Conservation (phyloP, 495 filamentous ascomycete genomes). For the Annulohypoxylon nitens region DNA sequence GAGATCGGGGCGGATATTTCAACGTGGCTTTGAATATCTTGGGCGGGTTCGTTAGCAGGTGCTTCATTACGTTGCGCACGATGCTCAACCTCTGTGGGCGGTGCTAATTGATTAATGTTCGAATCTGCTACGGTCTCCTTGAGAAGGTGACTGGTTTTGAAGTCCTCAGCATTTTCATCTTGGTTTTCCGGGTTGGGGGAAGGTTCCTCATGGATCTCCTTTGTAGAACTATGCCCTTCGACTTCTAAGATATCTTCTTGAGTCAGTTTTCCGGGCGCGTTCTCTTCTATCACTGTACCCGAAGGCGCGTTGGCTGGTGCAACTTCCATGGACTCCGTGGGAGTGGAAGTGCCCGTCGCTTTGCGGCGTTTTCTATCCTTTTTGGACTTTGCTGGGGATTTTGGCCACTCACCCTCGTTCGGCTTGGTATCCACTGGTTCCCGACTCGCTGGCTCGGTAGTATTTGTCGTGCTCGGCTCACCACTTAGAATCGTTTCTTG, state of each 20-base stretch:
- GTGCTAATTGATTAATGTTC: slow-evolving; percentile 20
- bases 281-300: slow-evolving; percentile 58
- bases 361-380: slow-evolving; percentile 58
- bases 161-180: slow-evolving; percentile 50
- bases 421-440: slow-evolving; percentile 49
- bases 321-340: slow-evolving; percentile 49
- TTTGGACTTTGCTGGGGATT: slow-evolving; percentile 54
- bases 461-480: slow-evolving; percentile 45
- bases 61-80: slow-evolving; percentile 25
- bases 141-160: slow-evolving; percentile 43
- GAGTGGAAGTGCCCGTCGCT: slow-evolving; percentile 49
- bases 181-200: slow-evolving; percentile 42
- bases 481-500: slow-evolving; percentile 50
- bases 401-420: slow-evolving; percentile 47
- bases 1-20: slow-evolving; percentile 25
- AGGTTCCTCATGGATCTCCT: slow-evolving; percentile 35
- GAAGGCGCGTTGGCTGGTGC: slow-evolving; percentile 46
- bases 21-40: slow-evolving; percentile 25
- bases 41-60: slow-evolving; percentile 23
- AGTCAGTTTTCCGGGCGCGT: slow-evolving; percentile 33
- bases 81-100: slow-evolving; percentile 28
- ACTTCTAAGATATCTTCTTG: slow-evolving; percentile 51
- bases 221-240: slow-evolving; percentile 41
- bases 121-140: slow-evolving; percentile 34
- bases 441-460: slow-evolving; percentile 47